Evolutionary conservation across 2,329 filamentous ascomycete genomes (phyloP), one percentile per base, ranked within the genome.

Genomic region (Amesomyces nigricolor): DNA sequence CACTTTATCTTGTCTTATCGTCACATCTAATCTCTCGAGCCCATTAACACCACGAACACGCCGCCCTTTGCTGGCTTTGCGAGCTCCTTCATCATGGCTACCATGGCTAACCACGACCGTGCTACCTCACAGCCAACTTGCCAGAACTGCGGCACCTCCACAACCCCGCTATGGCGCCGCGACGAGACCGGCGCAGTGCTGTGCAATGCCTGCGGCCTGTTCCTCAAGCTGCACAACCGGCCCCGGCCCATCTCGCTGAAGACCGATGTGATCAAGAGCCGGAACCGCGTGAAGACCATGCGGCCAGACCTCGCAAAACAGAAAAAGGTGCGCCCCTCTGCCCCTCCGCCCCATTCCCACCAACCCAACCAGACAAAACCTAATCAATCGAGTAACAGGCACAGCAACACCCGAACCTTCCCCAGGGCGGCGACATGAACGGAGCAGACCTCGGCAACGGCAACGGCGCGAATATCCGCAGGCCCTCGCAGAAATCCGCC

Each of bases 261-360:
- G 80, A 97, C 94, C 47, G 94, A 99, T 77, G 92, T 97, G 64
- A 99, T 99, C 77, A 99, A 99, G 79, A 96, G 91, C 77, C 90
- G 94, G 67, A 99, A 99, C 74, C 86, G 94, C 62, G 92, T 97
- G 65, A 97, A 97, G 79, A 94, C 91, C 29, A 82, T 83, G 72
- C 81, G 82, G 52, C 83, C 88, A 8, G 89, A 91, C 66, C 82
- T 88, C 60, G 84, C 86, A 46, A 88, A 89, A 66, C 91, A 86
- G 72, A 85, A 91, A 73, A 95, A 95, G 85, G 89, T 90, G 75
- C 67, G 73, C 47, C 54, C 42, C 53, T 26, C 22, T 26, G 22
- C 22, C 22, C 22, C 37, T 22, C 4, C 16, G 6, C 8, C 22
- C 29, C 6, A 4, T 13, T 45, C 17, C 35, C 14, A 5, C 11